Base-by-base conservation (phyloP, 2,329 filamentous ascomycete genomes). In the Sporothrix brunneoviolacea region DNA sequence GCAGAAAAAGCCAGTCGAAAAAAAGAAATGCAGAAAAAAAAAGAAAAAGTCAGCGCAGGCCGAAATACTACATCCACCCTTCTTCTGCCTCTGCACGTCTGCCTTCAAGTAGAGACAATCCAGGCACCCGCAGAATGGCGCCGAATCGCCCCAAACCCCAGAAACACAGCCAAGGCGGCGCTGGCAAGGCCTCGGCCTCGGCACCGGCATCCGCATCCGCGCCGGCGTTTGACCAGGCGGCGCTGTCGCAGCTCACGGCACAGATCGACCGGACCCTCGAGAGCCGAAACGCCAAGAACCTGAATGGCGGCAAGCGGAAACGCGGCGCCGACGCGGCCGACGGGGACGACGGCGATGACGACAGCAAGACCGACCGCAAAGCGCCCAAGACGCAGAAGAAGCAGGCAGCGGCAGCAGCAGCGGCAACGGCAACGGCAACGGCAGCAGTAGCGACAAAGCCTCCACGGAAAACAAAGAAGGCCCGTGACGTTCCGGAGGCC, bases 181-280 rank as follows among this genome's bases (percentile, higher is more conserved):
- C 22, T 51, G 54, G 38, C 45, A 58, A 21, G n/a, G n/a, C n/a
- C n/a, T n/a, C n/a, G n/a, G n/a, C n/a, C n/a, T n/a, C 40, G 42
- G 16, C 32, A 21, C 46, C 8, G 39, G 30, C 12, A 30, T 28
- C 48, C 24, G 54, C 27, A 16, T 44, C 48, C 35, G 59, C 50
- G 44, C 53, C 58, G 21, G 51, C 53, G n/a, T 75, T 83, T 53
- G 70, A 80, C 55, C 70, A 76, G 53, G 65, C 69, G 33, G 68
- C 76, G 6, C 64, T 83, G 51, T 69, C 70, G 8, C 69, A 75
- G 53, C 63, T 83, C 59, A 82, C 79, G 5, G 70, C 73, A 30
- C 76, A 73, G 61, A 78, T 83, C 55, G 77, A 82, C 58, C 69
- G 75, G 57, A 71, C 70, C 49, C 68, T 83, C 55, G 62, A 66